These are phyloP conservation scores for Anastatica hierochuntica DNA, from an alignment of 345 rosid genomes.

Conservation along the genomic window DNA sequence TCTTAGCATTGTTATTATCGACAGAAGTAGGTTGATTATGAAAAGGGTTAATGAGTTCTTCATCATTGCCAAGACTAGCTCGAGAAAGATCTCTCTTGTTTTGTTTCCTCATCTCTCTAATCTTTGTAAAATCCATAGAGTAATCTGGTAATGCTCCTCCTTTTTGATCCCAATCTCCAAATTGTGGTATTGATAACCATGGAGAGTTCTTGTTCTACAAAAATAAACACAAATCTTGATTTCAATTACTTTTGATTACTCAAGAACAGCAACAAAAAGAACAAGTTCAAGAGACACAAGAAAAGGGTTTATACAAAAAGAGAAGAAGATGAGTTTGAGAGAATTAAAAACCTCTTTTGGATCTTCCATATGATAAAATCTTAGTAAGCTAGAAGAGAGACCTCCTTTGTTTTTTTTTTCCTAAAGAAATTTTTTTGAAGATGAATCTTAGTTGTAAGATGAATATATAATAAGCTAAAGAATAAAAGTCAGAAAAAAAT, in stretches of 20 bases:
- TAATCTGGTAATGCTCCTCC: slow-evolving; percentile 73
- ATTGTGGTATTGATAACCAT: slow-evolving; percentile 94
- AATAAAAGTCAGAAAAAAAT: background rate
- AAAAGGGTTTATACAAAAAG: background rate
- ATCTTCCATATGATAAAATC: slow-evolving; percentile 41
- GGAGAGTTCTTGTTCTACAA: slow-evolving; percentile 50
- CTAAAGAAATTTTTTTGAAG: background rate
- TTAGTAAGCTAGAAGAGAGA: background rate
- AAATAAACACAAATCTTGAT: background rate
- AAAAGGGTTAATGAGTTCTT: slow-evolving; percentile 60
- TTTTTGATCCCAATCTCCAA: slow-evolving; percentile 97
- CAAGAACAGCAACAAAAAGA: background rate
- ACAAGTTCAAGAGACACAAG: background rate
- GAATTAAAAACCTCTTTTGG: slow-evolving; percentile 45
- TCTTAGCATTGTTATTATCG: too few relatives aligned
- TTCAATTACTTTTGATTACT: background rate
- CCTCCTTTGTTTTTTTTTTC: background rate
- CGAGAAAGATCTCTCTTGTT: slow-evolving; percentile 84
- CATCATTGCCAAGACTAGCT: slow-evolving; percentile 90
- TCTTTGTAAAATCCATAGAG: slow-evolving; percentile 82
- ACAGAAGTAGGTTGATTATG: slow-evolving; percentile 28
- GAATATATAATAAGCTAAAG: background rate
- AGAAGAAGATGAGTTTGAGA: background rate
- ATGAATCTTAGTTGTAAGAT: background rate
- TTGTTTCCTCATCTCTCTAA: slow-evolving; percentile 90